Conservation (phyloP, 169 alveolate species). For the Toxoplasma gondii region DNA sequence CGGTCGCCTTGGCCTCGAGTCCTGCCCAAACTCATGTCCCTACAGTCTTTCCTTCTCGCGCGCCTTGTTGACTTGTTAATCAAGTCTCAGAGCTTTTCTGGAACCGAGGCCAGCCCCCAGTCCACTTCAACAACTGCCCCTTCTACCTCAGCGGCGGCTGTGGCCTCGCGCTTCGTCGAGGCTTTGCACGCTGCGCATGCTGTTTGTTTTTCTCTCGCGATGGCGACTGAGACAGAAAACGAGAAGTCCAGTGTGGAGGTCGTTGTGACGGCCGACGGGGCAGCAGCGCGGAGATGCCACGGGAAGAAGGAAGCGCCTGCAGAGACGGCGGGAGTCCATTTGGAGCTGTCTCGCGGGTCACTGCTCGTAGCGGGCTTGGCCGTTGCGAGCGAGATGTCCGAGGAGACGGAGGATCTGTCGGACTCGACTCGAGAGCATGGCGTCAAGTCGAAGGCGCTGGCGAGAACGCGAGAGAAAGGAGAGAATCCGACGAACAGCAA, state of each 20-base stretch:
- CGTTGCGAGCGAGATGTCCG: not conserved
- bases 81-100: not conserved
- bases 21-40: not conserved
- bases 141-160: not conserved
- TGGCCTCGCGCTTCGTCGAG: not conserved
- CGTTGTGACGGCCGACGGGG: not conserved
- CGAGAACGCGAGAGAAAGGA: not conserved
- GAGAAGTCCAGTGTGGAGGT: not conserved
- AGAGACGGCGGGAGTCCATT: not conserved
- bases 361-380: not conserved
- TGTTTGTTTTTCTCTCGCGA: not conserved
- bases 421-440: not conserved
- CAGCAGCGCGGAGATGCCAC: not conserved
- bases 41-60: not conserved
- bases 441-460: not conserved
- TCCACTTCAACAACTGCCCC: not conserved
- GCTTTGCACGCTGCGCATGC: not conserved
- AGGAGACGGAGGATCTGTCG: not conserved
- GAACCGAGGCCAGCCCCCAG: not conserved
- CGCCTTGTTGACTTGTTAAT: not conserved
- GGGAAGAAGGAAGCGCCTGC: not conserved
- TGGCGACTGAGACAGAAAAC: not conserved
- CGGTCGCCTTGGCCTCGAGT: not conserved
- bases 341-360: not conserved
- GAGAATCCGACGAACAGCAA: not conserved